Conservation (phyloP, 116 monocot species). For the Posidonia oceanica region DNA sequence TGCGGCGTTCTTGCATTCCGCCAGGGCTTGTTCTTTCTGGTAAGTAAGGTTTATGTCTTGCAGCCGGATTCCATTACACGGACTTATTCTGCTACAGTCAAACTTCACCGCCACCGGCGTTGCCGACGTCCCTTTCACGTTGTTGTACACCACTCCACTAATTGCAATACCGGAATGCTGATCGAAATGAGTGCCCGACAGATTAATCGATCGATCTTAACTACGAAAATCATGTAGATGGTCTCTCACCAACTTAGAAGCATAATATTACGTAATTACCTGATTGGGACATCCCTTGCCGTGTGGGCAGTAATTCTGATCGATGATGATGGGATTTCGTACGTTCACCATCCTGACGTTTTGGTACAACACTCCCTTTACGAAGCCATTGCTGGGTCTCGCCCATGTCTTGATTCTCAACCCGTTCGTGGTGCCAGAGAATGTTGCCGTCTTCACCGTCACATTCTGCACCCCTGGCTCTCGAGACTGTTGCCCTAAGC, state of each 20-base stretch:
- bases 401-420: slow-evolving; percentile 52
- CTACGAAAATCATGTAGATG: too few relatives aligned
- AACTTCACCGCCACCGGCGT: slow-evolving; percentile 40
- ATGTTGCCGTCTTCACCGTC: slow-evolving; percentile 26
- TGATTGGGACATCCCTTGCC: slow-evolving; percentile 20
- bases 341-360: slow-evolving; percentile 30
- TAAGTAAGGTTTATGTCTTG: slow-evolving; percentile 44
- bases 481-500: slow-evolving; percentile 16
- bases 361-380: slow-evolving; percentile 25
- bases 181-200: too few relatives aligned
- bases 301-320: slow-evolving; percentile 48
- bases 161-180: slow-evolving; percentile 41
- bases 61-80: slow-evolving; percentile 41
- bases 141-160: slow-evolving; percentile 33
- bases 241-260: background rate
- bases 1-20: slow-evolving; percentile 21
- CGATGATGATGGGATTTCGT: slow-evolving; percentile 37
- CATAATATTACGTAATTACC: background rate
- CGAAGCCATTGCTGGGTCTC: slow-evolving; percentile 18
- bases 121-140: slow-evolving; percentile 44
- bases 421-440: slow-evolving; percentile 37
- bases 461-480: slow-evolving; percentile 41
- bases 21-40: slow-evolving; percentile 8
- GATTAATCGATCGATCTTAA: too few relatives aligned
- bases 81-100: slow-evolving; percentile 45